Evolutionary conservation across 257 asterid genomes (phyloP), one percentile per base, ranked within the genome.

Genomic region (Ballota nigra): DNA sequence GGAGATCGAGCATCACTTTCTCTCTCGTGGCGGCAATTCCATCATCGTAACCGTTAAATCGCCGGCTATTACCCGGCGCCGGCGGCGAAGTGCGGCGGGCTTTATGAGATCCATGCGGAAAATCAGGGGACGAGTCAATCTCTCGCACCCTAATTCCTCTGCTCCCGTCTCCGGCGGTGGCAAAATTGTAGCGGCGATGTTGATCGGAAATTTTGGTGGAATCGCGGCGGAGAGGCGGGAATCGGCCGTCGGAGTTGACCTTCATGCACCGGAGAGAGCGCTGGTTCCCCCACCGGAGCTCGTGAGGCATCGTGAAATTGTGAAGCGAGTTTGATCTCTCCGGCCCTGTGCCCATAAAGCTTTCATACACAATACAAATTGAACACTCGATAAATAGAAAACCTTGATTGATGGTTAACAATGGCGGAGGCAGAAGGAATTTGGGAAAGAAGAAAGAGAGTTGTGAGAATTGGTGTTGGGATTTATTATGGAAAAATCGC

Each of bases 291-390:
- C 95, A 84, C 58, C 83, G 85, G 40, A 88, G 68, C 28, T 68
- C 80, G 64, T 78, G 26, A 3, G 88, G 88, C 78, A 88, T 56
- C 72, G 87, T 81, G 87, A 86, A 88, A 81, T 88, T 86, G 75
- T 88, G 88, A 78, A 82, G 49, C 77, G 86, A 76, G 74, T 84
- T 82, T 29, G 87, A 82, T 86, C 92, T 80, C 20, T 82, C 83
- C 9, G 78, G 68, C 51, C 82, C 85, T 79, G 68, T 85, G 38
- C 77, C 83, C 90, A 83, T 85, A 64, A n/a, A 64, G 77, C 15
- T 64, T 79, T 52, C 59, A 52, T 52, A 13, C 15, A 69, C 77
- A 71, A 72, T 55, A 33, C 33, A 70, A 62, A 19, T 38, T 64
- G 29, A 68, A 41, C 77, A 38, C 66, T 56, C 23, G 0, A 8